Evolutionary conservation across 2,329 filamentous ascomycete species (phyloP), one percentile per base, ranked within the genome.

Genomic region (Pezicula radicicola): DNA sequence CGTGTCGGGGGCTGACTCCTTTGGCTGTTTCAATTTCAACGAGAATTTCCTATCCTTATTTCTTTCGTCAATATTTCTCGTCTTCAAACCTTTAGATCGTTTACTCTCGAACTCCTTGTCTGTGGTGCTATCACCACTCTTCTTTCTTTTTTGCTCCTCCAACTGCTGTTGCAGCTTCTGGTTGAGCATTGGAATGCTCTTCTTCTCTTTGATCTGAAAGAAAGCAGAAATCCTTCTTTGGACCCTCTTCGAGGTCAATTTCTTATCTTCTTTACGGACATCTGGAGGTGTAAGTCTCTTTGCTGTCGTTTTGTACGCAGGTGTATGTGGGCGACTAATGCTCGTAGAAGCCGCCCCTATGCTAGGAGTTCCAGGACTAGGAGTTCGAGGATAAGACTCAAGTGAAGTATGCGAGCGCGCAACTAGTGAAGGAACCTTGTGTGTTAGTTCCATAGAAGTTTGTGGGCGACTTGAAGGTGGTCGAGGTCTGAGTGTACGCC

Each of bases 161-260:
- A 57, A 51, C 19, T 55, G 52, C 3, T 52, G 48, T 6, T 53
- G 43, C 18, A 57, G 18, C 35, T 51, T 56, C 37, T 57, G 46
- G 9, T 49, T 58, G 25, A 57, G 43, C 2, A 45, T 7, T 33
- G 51, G 53, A n/a, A 52, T 46, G 8, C 50, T 41, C 18, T 47
- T 48, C 39, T 48, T 30, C 12, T 54, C 39, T 30, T 28, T 41
- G 6, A 51, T 21, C 35, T 56, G 47, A 27, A 53, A 50, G 2
- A 50, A 28, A 7, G 41, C 35, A 15, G 50, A 55, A 7, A 50
- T 28, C n/a, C 46, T 50, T 19, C 53, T 51, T 37, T 52, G 53
- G 41, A 47, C 43, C 25, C 27, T 53, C 48, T 41, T 46, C 3
- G 51, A 55, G 12, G 40, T 21, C 18, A 8, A 13, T 42, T 42